Evolutionary conservation across 768 basidiomycete species (phyloP).

Genomic region (Panaeolus papilionaceus): DNA sequence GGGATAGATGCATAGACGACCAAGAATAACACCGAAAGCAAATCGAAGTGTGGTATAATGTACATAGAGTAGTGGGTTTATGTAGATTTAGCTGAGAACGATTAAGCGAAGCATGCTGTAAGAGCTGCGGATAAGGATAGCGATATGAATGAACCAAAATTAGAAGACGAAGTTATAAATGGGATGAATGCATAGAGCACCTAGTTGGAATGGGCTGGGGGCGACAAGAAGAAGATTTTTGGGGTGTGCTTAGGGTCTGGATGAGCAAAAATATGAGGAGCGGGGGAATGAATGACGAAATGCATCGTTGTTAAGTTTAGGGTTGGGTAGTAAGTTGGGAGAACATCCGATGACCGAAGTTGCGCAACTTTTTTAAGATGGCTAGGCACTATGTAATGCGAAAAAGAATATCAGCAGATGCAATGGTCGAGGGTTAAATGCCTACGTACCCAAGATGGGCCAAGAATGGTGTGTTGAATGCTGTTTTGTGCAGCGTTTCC

Average conservation of each 20-base stretch:
- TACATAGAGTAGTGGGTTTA: neutral
- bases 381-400: neutral
- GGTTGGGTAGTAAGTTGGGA: neutral
- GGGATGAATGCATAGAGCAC: neutral
- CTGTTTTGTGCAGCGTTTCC: neutral
- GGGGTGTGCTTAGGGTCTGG: neutral
- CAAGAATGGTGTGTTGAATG: conserved; percentile 3
- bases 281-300: neutral
- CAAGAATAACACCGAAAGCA: conserved; percentile 5
- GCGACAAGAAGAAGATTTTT: neutral
- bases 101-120: neutral
- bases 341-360: conserved; percentile 12
- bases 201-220: conserved; percentile 3
- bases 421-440: neutral
- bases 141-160: neutral
- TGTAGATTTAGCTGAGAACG: neutral
- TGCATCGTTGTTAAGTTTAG: neutral
- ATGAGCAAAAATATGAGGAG: neutral
- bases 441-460: neutral
- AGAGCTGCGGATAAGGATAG: conserved; percentile 6
- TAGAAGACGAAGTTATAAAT: neutral
- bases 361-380: neutral
- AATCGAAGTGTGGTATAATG: neutral
- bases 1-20: neutral
- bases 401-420: neutral